Evolutionary conservation across 2,329 filamentous ascomycete genomes (phyloP).

Genomic region (Biscogniauxia sp.): DNA sequence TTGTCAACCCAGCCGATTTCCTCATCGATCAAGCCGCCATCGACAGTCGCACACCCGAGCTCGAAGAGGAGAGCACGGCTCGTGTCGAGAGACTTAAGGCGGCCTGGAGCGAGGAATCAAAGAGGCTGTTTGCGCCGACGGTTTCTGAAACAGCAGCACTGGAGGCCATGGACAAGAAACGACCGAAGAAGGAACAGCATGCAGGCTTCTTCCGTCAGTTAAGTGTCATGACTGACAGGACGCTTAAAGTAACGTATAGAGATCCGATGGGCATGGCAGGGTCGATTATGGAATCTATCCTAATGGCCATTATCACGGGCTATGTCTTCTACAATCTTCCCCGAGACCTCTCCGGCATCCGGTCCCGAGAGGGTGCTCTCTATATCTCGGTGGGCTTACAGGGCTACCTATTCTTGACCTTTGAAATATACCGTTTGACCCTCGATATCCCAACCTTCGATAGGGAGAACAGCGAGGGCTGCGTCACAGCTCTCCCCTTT

Average conservation of each 20-base stretch:
- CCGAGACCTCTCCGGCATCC: slow-evolving; percentile 66
- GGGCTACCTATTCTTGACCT: slow-evolving; percentile 73
- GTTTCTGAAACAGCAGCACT: slow-evolving; percentile 16
- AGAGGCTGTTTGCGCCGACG: slow-evolving; percentile 24
- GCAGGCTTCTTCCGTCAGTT: slow-evolving; percentile 62
- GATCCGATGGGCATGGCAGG: slow-evolving; percentile 75
- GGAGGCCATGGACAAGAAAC: slow-evolving; percentile 9
- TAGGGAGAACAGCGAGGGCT: slow-evolving; percentile 70
- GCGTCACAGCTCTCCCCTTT: slow-evolving; percentile 67
- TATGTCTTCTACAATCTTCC: slow-evolving; percentile 70
- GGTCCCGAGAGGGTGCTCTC: slow-evolving; percentile 69
- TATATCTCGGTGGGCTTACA: slow-evolving; percentile 72
- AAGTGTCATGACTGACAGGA: slow-evolving; percentile 64
- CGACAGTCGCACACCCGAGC: slow-evolving; percentile 66
- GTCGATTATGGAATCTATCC: slow-evolving; percentile 65
- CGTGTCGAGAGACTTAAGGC: slow-evolving; percentile 61
- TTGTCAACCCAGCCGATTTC: slow-evolving; percentile 77
- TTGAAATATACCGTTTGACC: slow-evolving; percentile 72
- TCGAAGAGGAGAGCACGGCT: slow-evolving; percentile 57
- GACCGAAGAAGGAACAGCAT: slow-evolving; percentile 35
- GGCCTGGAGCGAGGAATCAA: slow-evolving; percentile 53
- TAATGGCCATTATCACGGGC: slow-evolving; percentile 69
- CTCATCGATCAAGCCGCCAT: slow-evolving; percentile 72
- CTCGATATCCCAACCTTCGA: slow-evolving; percentile 75
- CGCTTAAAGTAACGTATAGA: slow-evolving; percentile 69